Base-by-base conservation (phyloP, 2,329 filamentous ascomycete species). In the Aspergillus carbonarius region DNA sequence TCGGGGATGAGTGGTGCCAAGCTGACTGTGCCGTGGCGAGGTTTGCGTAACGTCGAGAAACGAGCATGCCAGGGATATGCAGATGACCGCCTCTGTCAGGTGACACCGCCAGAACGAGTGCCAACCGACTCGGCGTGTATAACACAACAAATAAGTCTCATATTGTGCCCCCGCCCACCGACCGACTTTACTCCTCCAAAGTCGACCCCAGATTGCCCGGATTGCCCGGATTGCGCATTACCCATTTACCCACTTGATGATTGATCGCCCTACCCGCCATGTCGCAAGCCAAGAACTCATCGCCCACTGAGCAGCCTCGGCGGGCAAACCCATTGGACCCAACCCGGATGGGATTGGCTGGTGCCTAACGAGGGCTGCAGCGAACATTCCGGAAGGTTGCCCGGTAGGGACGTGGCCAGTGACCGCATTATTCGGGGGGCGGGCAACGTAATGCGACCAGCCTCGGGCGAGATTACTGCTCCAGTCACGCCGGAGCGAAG, bases 381-480 rank as follows among this genome's bases (percentile, higher is more conserved):
- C 35, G 57, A 59, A 59, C 30, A 55, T 59, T 59, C 57, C 32
- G 30, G 57, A 59, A 59, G 6, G 7, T 46, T 59, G 46, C 57
- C 57, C 10, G 4, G 20, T 17, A 15, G 5, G 57, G 57, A 27
- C 51, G 20, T 42, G 39, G 20, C 17, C 10, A 17, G n/a, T 17
- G 44, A 27, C 44, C 44, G 44, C 44, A 17, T 48, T 48, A 48
- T 30, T 5, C 44, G 15, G 44, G 44, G 4, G 13, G n/a, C 34
- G 39, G 37, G 40, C 42, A 27, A 30, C 25, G 20, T 54, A 25
- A 37, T 34, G 20, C 18, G 39, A 18, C 39, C 2, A 42, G 18
- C 9, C 17, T 18, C 18, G 18, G 17, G 9, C 10, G 9, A 18
- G 10, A 20, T 18, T 42, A 18, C 39, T 42, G 9, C 39, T 42